phyloP scores from a whole-genome alignment of 2,329 filamentous ascomycete genomes.

The Ilyonectria destructans region DNA sequence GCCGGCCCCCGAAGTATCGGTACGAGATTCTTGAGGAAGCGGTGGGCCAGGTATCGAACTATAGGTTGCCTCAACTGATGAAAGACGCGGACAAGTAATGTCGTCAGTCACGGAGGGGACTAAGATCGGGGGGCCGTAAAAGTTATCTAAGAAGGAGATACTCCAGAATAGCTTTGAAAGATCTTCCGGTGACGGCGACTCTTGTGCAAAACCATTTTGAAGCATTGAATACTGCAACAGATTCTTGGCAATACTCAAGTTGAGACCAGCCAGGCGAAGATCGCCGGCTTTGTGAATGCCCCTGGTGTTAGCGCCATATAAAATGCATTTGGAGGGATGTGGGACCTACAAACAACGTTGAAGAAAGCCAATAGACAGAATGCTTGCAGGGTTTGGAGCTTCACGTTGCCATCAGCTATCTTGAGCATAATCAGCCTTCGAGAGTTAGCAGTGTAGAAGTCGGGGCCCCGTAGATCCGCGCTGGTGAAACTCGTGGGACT shows the following conservation, averaged over 20 bases:
- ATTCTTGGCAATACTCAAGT: conserved; percentile 31
- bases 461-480: conserved; percentile 1
- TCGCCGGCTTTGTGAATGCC: conserved; percentile 30
- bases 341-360: conserved; percentile 17
- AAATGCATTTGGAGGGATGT: not conserved
- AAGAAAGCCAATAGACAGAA: conserved; percentile 31
- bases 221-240: conserved; percentile 5
- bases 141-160: conserved; percentile 3
- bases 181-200: not conserved
- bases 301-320: rapidly evolving
- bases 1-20: rapidly evolving
- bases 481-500: rapidly evolving
- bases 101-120: not conserved
- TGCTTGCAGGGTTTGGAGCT: conserved; percentile 19
- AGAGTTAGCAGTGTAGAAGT: conserved; percentile 16
- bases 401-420: conserved; percentile 25
- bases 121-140: conserved; percentile 14
- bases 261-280: conserved; percentile 27
- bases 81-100: not conserved
- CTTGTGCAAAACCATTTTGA: not conserved
- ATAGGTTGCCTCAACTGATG: conserved; percentile 5
- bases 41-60: not conserved
- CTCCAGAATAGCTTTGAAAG: conserved; percentile 31
- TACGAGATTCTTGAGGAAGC: not conserved
- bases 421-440: conserved; percentile 31